A percentile compares a stretch with the other conserved stretches of the same genome.
Evolutionary conservation across 768 basidiomycete genomes (phyloP).

Genomic region (Mrakia blollopis): DNA sequence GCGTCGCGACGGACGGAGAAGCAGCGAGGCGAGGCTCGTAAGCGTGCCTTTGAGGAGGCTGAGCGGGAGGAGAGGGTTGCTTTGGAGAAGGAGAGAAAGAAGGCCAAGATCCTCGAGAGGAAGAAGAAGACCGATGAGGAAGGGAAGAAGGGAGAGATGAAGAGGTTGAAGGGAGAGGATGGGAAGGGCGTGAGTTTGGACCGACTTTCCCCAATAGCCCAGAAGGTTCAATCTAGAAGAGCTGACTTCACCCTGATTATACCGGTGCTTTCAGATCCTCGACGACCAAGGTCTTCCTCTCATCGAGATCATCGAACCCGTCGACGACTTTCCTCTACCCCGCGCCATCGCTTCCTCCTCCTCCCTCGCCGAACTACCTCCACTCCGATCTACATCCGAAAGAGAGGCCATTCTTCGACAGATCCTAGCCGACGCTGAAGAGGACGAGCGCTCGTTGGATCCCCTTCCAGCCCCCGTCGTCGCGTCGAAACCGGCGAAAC

Average conservation of each 20-base stretch:
- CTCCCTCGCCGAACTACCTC: neutral
- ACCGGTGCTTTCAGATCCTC: too few species aligned
- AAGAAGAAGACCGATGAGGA: neutral
- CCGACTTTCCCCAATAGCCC: neutral
- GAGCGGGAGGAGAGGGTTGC: conserved; percentile 1
- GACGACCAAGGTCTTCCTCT: conserved; percentile 12
- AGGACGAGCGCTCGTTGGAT: neutral
- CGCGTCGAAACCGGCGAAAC: neutral
- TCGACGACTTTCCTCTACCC: neutral
- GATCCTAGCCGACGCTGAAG: neutral
- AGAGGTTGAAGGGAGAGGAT: conserved; percentile 1
- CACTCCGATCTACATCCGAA: neutral
- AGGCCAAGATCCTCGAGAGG: neutral
- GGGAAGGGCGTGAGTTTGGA: neutral
- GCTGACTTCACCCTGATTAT: too few species aligned
- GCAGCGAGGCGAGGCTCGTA: neutral
- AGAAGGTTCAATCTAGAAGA: too few species aligned
- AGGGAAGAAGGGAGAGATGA: conserved; percentile 3
- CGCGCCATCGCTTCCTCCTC: neutral
- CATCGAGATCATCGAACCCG: conserved; percentile 15
- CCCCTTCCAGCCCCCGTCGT: neutral
- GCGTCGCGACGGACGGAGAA: conserved; percentile 2
- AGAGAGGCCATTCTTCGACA: neutral
- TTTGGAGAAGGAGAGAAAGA: neutral
- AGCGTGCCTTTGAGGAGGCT: conserved; percentile 7